Base-by-base conservation (phyloP, 1,284 basidiomycete species). In the Cryptococcus sp. region DNA sequence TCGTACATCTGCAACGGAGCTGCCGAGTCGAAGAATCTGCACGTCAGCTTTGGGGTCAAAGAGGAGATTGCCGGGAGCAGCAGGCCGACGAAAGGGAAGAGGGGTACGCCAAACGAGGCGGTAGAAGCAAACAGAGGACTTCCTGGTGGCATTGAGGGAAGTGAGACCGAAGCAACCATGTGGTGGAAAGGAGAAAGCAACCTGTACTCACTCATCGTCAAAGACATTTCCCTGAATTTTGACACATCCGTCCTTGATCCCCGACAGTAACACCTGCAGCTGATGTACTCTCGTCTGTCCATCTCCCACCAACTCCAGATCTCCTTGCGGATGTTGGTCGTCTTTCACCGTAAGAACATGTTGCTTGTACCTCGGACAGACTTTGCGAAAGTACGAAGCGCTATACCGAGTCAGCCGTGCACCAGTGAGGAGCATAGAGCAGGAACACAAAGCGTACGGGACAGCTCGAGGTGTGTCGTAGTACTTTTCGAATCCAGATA, bases 21-120 rank as follows among this genome's bases (percentile, higher is more conserved):
- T 4, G 44, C 22, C 2, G 69, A 68, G 48, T 69, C 63, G 56
- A 74, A 68, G 52, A 70, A 72, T 6, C 69, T 70, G 49, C 18
- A 7, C n/a, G n/a, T n/a, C n/a, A n/a, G n/a, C n/a, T n/a, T n/a
- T n/a, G n/a, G n/a, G n/a, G n/a, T n/a, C n/a, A n/a, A n/a, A n/a
- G n/a, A n/a, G n/a, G n/a, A n/a, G n/a, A n/a, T n/a, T n/a, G n/a
- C n/a, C n/a, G n/a, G n/a, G n/a, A n/a, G n/a, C n/a, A n/a, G n/a
- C n/a, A n/a, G n/a, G n/a, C n/a, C n/a, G n/a, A n/a, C n/a, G n/a
- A n/a, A n/a, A n/a, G n/a, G n/a, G n/a, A n/a, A n/a, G n/a, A n/a
- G n/a, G n/a, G n/a, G n/a, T n/a, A n/a, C n/a, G n/a, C n/a, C n/a
- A n/a, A n/a, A n/a, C n/a, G n/a, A n/a, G n/a, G n/a, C n/a, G n/a